A percentile compares a stretch with the other conserved stretches of the same genome.
Evolutionary conservation across 1,284 basidiomycete species (phyloP).

Genomic region (Erythrobasidium hasegawianum): DNA sequence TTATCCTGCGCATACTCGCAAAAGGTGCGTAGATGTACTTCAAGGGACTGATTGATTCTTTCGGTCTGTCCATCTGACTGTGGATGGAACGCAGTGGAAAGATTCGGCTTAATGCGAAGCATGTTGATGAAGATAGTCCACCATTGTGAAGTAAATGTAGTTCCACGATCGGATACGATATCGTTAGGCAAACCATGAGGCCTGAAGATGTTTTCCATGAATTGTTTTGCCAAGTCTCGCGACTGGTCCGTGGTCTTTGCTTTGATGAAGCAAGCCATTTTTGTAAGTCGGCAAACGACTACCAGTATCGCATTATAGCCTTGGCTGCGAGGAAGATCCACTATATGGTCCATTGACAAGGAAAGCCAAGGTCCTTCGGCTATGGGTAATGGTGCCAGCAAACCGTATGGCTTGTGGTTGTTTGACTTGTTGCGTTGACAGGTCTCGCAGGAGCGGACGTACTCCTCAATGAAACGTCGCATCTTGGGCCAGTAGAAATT

Average conservation of each 20-base stretch:
- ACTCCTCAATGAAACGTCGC: constrained; percentile 45
- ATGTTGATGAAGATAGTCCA: constrained; percentile 44
- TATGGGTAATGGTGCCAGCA: constrained; percentile 49
- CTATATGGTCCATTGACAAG: constrained; percentile 55
- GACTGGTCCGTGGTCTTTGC: constrained; percentile 10
- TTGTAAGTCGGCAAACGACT: constrained; percentile 53
- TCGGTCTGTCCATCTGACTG: constrained; percentile 27
- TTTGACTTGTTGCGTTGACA: constrained; percentile 52
- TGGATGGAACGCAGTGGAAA: constrained; percentile 47
- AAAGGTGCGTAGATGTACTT: constrained; percentile 47
- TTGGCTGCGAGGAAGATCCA: constrained; percentile 50
- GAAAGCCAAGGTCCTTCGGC: constrained; percentile 49
- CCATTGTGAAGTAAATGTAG: constrained; percentile 44
- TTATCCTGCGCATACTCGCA: constrained; percentile 35
- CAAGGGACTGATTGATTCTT: constrained; percentile 52
- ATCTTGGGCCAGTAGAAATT: constrained; percentile 50
- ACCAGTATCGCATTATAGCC: constrained; percentile 52
- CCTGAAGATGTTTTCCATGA: constrained; percentile 35
- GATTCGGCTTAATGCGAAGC: constrained; percentile 34
- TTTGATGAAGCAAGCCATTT: constrained; percentile 52
- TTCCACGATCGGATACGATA: constrained; percentile 46
- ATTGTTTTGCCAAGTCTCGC: constrained; percentile 32
- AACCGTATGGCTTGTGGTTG: constrained; percentile 45
- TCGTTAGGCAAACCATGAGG: constrained; percentile 35
- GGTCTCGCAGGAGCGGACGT: constrained; percentile 48